Conservation (phyloP, 2,329 filamentous ascomycete species). For the Raffaelea albimanens region DNA sequence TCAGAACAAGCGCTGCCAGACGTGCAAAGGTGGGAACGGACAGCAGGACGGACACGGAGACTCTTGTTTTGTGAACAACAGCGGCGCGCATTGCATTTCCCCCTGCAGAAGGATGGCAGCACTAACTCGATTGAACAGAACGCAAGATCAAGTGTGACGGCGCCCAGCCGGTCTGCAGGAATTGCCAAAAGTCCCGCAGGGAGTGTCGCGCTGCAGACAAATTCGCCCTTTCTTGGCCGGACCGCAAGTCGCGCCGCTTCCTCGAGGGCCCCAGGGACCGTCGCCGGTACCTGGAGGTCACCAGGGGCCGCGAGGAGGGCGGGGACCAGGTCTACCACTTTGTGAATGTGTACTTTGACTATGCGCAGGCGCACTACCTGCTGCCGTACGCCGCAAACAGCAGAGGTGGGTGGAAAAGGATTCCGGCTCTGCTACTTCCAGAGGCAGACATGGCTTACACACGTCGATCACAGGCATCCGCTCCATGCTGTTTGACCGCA, state of each 20-base stretch:
- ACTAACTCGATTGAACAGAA: slow-evolving; percentile 4
- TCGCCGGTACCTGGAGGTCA: neutral
- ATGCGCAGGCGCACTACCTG: slow-evolving; percentile 1
- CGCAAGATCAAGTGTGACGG: slow-evolving; percentile 12
- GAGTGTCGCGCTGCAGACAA: slow-evolving; percentile 4
- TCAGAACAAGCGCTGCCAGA: neutral
- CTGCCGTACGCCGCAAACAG: neutral
- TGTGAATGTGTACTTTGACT: slow-evolving; percentile 2
- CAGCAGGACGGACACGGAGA: too few species aligned
- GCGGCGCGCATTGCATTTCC: neutral
- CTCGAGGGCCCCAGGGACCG: neutral
- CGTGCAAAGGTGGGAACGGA: slow-evolving; percentile 1
- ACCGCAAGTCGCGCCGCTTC: slow-evolving; percentile 2
- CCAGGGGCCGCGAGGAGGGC: neutral
- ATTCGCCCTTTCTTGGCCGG: slow-evolving; percentile 10
- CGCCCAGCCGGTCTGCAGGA: slow-evolving; percentile 3
- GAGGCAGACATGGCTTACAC: too few species aligned
- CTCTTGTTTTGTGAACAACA: neutral
- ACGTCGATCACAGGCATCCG: too few species aligned
- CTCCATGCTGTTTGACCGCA: too few species aligned
- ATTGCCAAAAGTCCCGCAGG: slow-evolving; percentile 7
- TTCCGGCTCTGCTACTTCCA: too few species aligned
- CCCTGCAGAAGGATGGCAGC: too few species aligned
- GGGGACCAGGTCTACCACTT: slow-evolving; percentile 1
- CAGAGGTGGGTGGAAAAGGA: too few species aligned